Evolutionary conservation across 1,139 yeast genomes (phyloP).

Genomic region (Pichia sp.): DNA sequence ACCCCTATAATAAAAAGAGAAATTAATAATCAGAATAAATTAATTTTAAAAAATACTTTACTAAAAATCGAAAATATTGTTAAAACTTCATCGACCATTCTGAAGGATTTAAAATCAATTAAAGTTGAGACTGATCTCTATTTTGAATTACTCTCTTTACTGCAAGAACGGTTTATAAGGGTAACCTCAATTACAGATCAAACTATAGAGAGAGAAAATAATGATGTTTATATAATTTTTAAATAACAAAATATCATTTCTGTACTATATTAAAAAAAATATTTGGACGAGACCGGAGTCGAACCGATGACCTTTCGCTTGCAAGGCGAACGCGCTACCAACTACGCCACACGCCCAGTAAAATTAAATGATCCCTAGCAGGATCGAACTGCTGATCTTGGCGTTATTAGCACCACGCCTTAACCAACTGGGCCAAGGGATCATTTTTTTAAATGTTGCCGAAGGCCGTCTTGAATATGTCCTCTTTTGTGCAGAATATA

Average conservation of each 20-base stretch:
- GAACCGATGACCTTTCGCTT: slow-evolving; percentile 63
- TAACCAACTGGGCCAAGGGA: slow-evolving; percentile 90
- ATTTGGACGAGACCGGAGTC: slow-evolving; percentile 59
- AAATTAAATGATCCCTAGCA: slow-evolving; percentile 69
- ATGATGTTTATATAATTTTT: not conserved
- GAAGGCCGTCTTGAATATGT: no score
- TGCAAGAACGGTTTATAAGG: not conserved
- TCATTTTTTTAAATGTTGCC: slow-evolving; percentile 34
- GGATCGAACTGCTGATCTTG: slow-evolving; percentile 46
- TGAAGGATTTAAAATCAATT: no score
- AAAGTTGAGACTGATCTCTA: not conserved
- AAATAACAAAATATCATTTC: not conserved
- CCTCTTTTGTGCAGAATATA: no score
- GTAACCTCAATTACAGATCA: not conserved
- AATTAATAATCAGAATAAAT: no score
- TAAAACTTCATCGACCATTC: no score
- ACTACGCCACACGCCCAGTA: slow-evolving; percentile 63
- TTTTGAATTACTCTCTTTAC: not conserved
- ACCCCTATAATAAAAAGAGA: no score
- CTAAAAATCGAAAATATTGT: no score
- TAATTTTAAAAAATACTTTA: no score
- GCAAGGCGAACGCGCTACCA: slow-evolving; percentile 70
- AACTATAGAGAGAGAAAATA: not conserved
- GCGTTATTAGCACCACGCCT: slow-evolving; percentile 87
- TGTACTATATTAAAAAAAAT: slow-evolving; percentile 21